phyloP scores from a whole-genome alignment of 345 rosid genomes.

The Rhodomyrtus tomentosa region DNA sequence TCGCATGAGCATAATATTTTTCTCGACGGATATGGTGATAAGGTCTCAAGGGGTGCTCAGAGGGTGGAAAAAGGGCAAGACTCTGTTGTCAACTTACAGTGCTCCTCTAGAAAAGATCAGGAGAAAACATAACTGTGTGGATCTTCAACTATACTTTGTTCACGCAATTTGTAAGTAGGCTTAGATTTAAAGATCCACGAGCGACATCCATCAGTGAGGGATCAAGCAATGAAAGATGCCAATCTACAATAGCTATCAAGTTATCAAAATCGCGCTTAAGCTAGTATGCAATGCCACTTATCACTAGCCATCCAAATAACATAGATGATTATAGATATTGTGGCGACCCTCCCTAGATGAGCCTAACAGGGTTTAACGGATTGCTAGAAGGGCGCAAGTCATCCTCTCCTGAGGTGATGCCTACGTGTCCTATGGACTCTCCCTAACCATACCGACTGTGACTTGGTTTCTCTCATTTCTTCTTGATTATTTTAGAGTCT shows the following conservation, averaged over 20 bases:
- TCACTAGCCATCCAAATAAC: background rate
- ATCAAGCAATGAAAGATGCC: background rate
- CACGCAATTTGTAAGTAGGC: no score
- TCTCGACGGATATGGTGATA: background rate
- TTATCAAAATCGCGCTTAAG: background rate
- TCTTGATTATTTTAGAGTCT: background rate
- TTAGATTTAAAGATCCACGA: no score
- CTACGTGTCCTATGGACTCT: background rate
- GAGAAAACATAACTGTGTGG: background rate
- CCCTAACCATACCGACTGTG: background rate
- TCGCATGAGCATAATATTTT: background rate
- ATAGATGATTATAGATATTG: background rate
- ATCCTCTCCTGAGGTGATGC: background rate
- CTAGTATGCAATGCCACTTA: background rate
- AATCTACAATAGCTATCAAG: background rate
- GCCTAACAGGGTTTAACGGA: background rate
- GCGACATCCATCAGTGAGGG: no score
- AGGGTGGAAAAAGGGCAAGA: background rate
- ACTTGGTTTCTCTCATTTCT: background rate
- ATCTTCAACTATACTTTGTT: background rate
- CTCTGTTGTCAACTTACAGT: background rate
- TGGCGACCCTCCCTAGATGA: background rate
- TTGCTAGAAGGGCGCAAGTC: background rate
- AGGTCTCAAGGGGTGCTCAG: background rate
- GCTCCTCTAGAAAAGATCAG: background rate